These are phyloP conservation scores for Tetrapyrgos nigripes DNA, from an alignment of 1,284 basidiomycete species.

Conservation along the genomic window DNA sequence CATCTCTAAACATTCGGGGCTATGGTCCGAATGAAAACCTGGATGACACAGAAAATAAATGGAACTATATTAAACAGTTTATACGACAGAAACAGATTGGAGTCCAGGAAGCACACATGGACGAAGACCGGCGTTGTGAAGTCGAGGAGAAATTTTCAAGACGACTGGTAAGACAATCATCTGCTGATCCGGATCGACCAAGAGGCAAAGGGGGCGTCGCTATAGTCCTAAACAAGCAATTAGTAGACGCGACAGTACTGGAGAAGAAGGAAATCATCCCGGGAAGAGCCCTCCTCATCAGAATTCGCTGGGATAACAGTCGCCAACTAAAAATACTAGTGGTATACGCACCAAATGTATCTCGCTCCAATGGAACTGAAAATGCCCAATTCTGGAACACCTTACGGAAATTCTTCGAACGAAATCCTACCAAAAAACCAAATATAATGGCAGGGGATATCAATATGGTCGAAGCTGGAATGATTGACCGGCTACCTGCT, in stretches of 20 bases:
- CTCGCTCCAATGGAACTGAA: background rate
- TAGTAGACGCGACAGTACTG: background rate
- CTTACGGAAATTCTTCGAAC: constrained; percentile 13
- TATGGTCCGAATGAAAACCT: constrained; percentile 2
- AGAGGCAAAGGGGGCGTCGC: constrained; percentile 7
- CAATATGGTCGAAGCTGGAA: constrained; percentile 23
- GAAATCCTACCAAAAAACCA: constrained; percentile 4
- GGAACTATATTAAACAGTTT: constrained; percentile 7
- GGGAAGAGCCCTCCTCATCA: constrained; percentile 20
- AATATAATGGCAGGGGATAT: constrained; percentile 21
- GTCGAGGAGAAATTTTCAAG: constrained; percentile 4
- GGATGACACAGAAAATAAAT: constrained; percentile 14
- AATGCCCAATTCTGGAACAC: constrained; percentile 30
- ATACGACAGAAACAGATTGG: constrained; percentile 8
- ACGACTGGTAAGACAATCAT: background rate
- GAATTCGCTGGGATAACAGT: constrained; percentile 13
- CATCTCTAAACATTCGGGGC: constrained; percentile 18
- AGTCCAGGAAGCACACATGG: constrained; percentile 12
- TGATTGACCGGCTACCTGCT: constrained; percentile 21
- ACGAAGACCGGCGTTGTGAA: background rate
- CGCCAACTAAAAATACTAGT: constrained; percentile 17
- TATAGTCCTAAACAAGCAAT: constrained; percentile 2
- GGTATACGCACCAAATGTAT: constrained; percentile 30
- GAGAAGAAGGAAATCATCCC: constrained; percentile 17
- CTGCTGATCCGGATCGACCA: background rate